Conservation (phyloP, 768 basidiomycete genomes). For the Lentinus tigrinus region DNA sequence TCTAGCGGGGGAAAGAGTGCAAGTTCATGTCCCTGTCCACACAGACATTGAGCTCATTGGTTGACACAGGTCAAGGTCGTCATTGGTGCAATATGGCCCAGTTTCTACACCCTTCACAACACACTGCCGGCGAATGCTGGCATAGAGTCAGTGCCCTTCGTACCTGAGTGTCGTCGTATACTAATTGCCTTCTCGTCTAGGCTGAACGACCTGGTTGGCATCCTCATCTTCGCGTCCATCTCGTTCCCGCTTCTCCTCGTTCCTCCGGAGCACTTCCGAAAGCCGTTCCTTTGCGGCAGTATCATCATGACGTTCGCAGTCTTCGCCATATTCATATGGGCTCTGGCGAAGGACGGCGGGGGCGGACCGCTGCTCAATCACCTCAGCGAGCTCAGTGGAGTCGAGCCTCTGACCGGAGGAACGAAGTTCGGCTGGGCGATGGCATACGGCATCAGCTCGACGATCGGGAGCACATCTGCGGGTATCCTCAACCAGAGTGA, state of each 20-base stretch:
- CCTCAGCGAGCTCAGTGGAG: slow-evolving; percentile 7
- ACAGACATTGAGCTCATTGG: not conserved
- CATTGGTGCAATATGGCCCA: slow-evolving; percentile 21
- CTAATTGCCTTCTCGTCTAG: not conserved
- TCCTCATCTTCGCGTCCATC: slow-evolving; percentile 14
- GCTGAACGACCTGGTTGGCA: slow-evolving; percentile 17
- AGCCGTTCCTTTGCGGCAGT: slow-evolving; percentile 21
- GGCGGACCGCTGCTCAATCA: slow-evolving; percentile 18
- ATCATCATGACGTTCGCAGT: slow-evolving; percentile 15
- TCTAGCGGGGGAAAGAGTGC: slow-evolving; percentile 13
- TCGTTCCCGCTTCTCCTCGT: slow-evolving; percentile 24
- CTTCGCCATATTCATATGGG: slow-evolving; percentile 20
- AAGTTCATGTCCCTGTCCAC: not conserved
- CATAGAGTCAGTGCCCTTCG: slow-evolving; percentile 5
- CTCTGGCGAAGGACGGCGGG: slow-evolving; percentile 17
- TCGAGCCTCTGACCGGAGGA: slow-evolving; percentile 1
- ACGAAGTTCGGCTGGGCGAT: slow-evolving; percentile 22
- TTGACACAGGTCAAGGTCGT: slow-evolving; percentile 14
- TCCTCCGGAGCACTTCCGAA: slow-evolving; percentile 22
- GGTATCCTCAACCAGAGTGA: slow-evolving; percentile 25
- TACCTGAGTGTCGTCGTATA: not conserved
- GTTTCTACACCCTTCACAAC: slow-evolving; percentile 19
- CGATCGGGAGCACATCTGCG: slow-evolving; percentile 19
- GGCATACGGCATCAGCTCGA: slow-evolving; percentile 19
- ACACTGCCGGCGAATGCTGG: slow-evolving; percentile 17